A percentile compares a stretch with the other conserved stretches of the same genome.
Evolutionary conservation across 352 stramenopile genomes (phyloP).

Genomic region (Pythium biforme): DNA sequence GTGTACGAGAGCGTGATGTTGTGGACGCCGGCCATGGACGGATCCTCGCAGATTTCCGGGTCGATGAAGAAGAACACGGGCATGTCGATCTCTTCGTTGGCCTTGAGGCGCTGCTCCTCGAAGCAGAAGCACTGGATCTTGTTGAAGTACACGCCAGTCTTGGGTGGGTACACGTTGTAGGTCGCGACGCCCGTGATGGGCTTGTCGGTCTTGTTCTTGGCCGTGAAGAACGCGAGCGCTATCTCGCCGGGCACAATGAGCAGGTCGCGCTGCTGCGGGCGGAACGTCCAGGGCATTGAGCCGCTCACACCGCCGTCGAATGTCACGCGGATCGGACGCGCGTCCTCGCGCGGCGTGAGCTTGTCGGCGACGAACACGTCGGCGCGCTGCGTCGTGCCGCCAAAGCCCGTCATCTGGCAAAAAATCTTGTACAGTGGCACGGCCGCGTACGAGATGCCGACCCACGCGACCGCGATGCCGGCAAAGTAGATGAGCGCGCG

Average conservation of each 20-base stretch:
- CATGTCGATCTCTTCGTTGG: constrained; percentile 99
- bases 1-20: constrained; percentile 99
- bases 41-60: constrained; percentile 97
- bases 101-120: constrained; percentile 97
- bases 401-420: constrained; percentile 98
- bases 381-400: constrained; percentile 89
- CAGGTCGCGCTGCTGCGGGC: constrained; percentile 93
- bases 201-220: constrained; percentile 96
- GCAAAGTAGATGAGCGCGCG: constrained; percentile 92
- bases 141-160: constrained; percentile 98
- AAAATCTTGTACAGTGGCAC: constrained; percentile 99
- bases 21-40: constrained; percentile 94
- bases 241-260: constrained; percentile 95
- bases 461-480: constrained; percentile 90
- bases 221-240: constrained; percentile 98
- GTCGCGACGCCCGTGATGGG: constrained; percentile 98
- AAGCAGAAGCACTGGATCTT: constrained; percentile 99
- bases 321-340: constrained; percentile 93
- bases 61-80: constrained; percentile 99
- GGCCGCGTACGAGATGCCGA: constrained; percentile 96
- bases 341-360: constrained; percentile 90
- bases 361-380: constrained; percentile 78
- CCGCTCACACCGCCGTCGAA: constrained; percentile 96
- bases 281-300: constrained; percentile 97
- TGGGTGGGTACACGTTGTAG: constrained; percentile 99